A percentile compares a stretch with the other conserved stretches of the same genome.
These are phyloP conservation scores for Chrysopogon serrulatus DNA, from an alignment of 176 grass and related monocot genomes.

Conservation along the genomic window DNA sequence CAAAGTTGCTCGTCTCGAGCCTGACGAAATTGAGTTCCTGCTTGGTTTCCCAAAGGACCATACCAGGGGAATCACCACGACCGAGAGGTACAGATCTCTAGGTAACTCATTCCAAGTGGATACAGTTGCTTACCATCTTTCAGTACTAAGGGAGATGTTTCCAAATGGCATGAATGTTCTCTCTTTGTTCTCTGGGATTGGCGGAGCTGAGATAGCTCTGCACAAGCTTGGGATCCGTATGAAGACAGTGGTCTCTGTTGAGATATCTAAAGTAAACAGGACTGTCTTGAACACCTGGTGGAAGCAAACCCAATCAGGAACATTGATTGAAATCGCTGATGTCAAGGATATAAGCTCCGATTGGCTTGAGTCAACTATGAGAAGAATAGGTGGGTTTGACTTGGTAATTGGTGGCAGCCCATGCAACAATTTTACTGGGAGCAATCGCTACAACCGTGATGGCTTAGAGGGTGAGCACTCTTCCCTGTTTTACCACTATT, in stretches of 20 bases:
- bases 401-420: slow-evolving; percentile 1
- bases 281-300: slow-evolving; percentile 64
- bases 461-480: not conserved
- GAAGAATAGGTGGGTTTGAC: not conserved
- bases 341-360: slow-evolving; percentile 37
- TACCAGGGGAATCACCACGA: slow-evolving; percentile 1
- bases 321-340: slow-evolving; percentile 56
- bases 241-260: slow-evolving; percentile 62
- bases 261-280: slow-evolving; percentile 55
- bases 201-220: slow-evolving; percentile 88
- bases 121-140: slow-evolving; percentile 72
- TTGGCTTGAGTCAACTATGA: not conserved
- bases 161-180: slow-evolving; percentile 64
- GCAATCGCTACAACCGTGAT: not conserved
- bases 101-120: slow-evolving; percentile 91
- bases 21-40: slow-evolving; percentile 29
- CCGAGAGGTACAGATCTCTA: not conserved
- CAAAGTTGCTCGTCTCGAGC: slow-evolving; percentile 69
- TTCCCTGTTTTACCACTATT: not conserved
- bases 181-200: slow-evolving; percentile 79
- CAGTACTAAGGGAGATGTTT: slow-evolving; percentile 48
- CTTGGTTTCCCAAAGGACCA: not conserved
- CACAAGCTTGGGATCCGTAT: slow-evolving; percentile 60
- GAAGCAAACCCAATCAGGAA: slow-evolving; percentile 70
- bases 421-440: not conserved